Evolutionary conservation across 73 alveolate genomes (phyloP), one percentile per base, ranked within the genome.

Genomic region (Paramecium primaurelia): DNA sequence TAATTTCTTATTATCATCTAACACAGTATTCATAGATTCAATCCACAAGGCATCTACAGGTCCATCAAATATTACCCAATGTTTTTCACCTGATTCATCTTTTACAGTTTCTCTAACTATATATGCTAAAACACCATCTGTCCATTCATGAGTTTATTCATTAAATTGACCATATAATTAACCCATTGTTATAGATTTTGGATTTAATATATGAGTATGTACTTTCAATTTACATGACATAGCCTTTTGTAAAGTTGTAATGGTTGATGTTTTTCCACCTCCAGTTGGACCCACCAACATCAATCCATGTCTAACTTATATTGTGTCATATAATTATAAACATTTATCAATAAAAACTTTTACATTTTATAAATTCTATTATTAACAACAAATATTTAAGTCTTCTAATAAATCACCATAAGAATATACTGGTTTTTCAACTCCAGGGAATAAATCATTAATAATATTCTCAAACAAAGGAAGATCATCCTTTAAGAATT

Each of bases 281-380:
- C 99, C 99, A 22, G 99, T 98, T 2, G 99, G 99, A 4, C 99
- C 99, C 7, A 98, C 99, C 64, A 98, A 92, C 99, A 98, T 94
- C 92, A 98, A 95, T 64, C 99, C 99, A 94, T 98, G 99, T 59
- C 99, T 90, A 11, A 98, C 99, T 86, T 95, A 95, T 45, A 98
- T 97, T 64, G 99, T 97, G 92, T 98, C 99, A 94, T 98, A 98
- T 59, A 99, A 97, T 92, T 99, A 98, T 77, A 97, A 93, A 88
- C 97, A 97, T 95, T 99, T 99, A 91, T 93, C 97, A 40, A 99
- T 95, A 97, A 99, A 99, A 60, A 86, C 93, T 49, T 97, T 97
- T 75, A 92, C 98, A 8, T 99, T 98, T 87, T 98, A 97, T 71
- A 99, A 93, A 75, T 97, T 97, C 60, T 92, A 92, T 68, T 95